Percentiles rank a stretch among this genome's conserved stretches.
Evolutionary conservation across 305 asterid species (phyloP).

Genomic region (Plantago lanceolata): DNA sequence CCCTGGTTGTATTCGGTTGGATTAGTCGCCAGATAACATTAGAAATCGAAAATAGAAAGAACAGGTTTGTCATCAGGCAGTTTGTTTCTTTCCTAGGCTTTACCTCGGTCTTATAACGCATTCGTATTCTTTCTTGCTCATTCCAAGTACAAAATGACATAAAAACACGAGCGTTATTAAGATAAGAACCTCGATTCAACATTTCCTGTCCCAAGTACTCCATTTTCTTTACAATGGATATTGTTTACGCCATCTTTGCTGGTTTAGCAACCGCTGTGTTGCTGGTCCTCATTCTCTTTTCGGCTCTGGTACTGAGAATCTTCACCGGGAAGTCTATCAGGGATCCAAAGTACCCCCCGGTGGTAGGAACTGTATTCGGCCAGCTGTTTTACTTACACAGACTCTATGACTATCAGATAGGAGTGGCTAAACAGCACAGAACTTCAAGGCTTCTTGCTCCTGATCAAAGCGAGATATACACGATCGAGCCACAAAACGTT

Average conservation of each 20-base stretch:
- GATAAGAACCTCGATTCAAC: not conserved
- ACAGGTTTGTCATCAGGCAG: slow-evolving; percentile 1
- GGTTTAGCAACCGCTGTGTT: slow-evolving; percentile 13
- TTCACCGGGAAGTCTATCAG: slow-evolving; percentile 44
- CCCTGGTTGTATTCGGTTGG: no score
- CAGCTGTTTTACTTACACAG: slow-evolving; percentile 51
- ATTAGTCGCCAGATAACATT: no score
- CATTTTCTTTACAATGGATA: slow-evolving; percentile 28
- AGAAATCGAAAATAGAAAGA: no score
- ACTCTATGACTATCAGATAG: slow-evolving; percentile 47
- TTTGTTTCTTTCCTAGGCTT: not conserved
- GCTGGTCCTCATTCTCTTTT: slow-evolving; percentile 28
- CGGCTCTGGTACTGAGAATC: slow-evolving; percentile 32
- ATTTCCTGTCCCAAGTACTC: not conserved
- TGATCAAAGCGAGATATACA: slow-evolving; percentile 55
- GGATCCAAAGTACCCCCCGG: slow-evolving; percentile 47
- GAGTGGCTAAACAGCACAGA: slow-evolving; percentile 31
- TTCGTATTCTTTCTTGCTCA: not conserved
- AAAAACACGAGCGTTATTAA: not conserved
- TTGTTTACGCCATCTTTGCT: slow-evolving; percentile 31
- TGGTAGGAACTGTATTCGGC: slow-evolving; percentile 56
- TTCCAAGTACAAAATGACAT: not conserved
- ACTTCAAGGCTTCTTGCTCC: slow-evolving; percentile 48
- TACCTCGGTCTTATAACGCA: not conserved
- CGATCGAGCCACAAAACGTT: slow-evolving; percentile 46